phyloP scores from a whole-genome alignment of 768 basidiomycete species.

The Tylopilus subfusipes region DNA sequence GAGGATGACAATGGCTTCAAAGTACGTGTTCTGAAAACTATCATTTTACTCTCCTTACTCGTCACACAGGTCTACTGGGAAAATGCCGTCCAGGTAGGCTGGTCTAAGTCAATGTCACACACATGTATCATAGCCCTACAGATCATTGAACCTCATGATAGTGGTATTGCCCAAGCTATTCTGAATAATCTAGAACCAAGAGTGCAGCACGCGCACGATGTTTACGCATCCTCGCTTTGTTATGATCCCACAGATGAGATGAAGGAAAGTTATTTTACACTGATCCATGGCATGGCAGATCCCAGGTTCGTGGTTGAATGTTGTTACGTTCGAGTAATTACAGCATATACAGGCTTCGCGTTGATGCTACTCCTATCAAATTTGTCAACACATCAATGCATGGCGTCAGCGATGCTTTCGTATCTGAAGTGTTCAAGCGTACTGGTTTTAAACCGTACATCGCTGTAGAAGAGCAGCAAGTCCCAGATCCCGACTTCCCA shows the following conservation, averaged over 20 bases:
- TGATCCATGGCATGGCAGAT: slow-evolving; percentile 25
- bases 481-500: slow-evolving; percentile 81
- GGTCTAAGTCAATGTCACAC: neutral
- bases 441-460: slow-evolving; percentile 59
- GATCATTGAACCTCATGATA: slow-evolving; percentile 85
- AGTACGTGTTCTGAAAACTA: slow-evolving; percentile 32
- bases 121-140: slow-evolving; percentile 29
- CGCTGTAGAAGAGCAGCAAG: slow-evolving; percentile 61
- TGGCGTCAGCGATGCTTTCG: slow-evolving; percentile 74
- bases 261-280: slow-evolving; percentile 53
- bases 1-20: slow-evolving; percentile 90
- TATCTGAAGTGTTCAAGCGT: slow-evolving; percentile 50
- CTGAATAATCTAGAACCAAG: slow-evolving; percentile 53
- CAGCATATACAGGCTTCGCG: slow-evolving; percentile 10
- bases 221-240: slow-evolving; percentile 43
- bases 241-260: slow-evolving; percentile 58
- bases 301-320: slow-evolving; percentile 13
- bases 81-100: slow-evolving; percentile 72
- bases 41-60: neutral
- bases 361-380: slow-evolving; percentile 32
- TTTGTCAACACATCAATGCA: slow-evolving; percentile 93
- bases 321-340: neutral
- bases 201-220: slow-evolving; percentile 37
- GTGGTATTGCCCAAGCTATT: slow-evolving; percentile 69
- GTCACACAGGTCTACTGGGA: slow-evolving; percentile 77